Conservation (phyloP, 2,329 filamentous ascomycete species). For the Aspergillus quadricinctus region DNA sequence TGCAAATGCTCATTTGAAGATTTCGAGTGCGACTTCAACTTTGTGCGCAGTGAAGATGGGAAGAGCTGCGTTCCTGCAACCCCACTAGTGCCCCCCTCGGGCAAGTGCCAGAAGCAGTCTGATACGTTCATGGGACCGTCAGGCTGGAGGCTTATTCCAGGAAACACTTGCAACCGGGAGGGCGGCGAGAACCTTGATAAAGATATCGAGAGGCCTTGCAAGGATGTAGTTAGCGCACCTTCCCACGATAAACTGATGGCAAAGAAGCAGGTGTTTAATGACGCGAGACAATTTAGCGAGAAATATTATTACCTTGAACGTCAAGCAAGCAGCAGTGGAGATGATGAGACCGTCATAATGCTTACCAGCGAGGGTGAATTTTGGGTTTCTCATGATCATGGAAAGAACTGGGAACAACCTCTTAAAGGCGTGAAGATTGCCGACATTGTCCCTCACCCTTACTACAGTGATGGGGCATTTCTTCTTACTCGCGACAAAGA, state of each 20-base stretch:
- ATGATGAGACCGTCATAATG: slow-evolving; percentile 70
- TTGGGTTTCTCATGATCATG: slow-evolving; percentile 77
- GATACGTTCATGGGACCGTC: slow-evolving; percentile 80
- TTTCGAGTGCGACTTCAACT: slow-evolving; percentile 97
- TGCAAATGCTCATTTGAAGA: slow-evolving; percentile 81
- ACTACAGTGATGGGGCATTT: slow-evolving; percentile 80
- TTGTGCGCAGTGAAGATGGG: slow-evolving; percentile 62
- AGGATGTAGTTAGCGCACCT: slow-evolving; percentile 52
- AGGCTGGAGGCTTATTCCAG: slow-evolving; percentile 88
- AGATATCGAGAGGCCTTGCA: slow-evolving; percentile 70
- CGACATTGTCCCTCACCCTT: slow-evolving; percentile 69
- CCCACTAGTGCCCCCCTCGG: slow-evolving; percentile 62
- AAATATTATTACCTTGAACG: slow-evolving; percentile 75
- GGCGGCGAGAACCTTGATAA: slow-evolving; percentile 65
- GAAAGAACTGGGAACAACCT: slow-evolving; percentile 74
- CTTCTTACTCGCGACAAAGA: slow-evolving; percentile 68
- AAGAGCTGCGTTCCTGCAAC: slow-evolving; percentile 65
- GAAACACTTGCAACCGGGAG: slow-evolving; percentile 64
- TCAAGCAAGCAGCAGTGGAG: slow-evolving; percentile 56
- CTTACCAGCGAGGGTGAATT: slow-evolving; percentile 57
- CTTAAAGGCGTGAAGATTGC: slow-evolving; percentile 66
- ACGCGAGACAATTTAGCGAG: slow-evolving; percentile 46
- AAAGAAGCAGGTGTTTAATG: slow-evolving; percentile 58
- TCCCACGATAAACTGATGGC: slow-evolving; percentile 63
- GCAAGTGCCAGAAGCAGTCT: slow-evolving; percentile 65